Conservation (phyloP, 2,329 filamentous ascomycete species). For the Botrytis deweyae region DNA sequence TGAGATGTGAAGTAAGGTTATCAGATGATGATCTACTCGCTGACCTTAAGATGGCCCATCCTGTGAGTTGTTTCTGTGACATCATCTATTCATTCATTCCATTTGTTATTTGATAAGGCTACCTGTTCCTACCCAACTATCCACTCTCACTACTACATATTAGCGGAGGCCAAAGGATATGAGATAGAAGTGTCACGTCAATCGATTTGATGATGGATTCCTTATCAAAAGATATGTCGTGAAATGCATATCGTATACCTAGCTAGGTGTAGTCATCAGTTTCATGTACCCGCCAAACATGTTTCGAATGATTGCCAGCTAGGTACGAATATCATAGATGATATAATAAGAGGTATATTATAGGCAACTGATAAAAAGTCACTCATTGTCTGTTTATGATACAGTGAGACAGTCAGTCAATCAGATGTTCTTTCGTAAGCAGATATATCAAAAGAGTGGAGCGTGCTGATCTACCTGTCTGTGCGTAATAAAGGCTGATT, state of each 20-base stretch:
- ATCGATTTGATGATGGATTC: not conserved
- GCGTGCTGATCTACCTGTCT: not conserved
- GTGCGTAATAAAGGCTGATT: not conserved
- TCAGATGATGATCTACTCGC: not conserved
- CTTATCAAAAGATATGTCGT: not conserved
- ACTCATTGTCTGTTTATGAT: not conserved
- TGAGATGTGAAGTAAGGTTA: too few relatives aligned
- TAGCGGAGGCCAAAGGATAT: not conserved
- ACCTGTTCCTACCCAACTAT: not conserved
- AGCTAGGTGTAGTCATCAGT: not conserved
- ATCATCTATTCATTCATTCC: not conserved
- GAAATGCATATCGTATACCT: not conserved
- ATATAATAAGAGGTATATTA: too few relatives aligned
- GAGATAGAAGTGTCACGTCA: not conserved
- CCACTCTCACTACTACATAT: not conserved
- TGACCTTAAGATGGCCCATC: not conserved
- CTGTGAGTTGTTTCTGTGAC: not conserved
- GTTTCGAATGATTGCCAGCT: not conserved
- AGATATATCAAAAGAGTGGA: not conserved
- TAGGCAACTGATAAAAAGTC: not conserved
- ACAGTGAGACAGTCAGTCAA: not conserved
- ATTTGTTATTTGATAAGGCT: not conserved
- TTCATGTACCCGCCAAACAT: not conserved
- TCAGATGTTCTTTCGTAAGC: not conserved
- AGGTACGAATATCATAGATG: not conserved